Evolutionary conservation across 108 stramenopile genomes (phyloP).

Genomic region (Mayamaea pseudoterrestris): DNA sequence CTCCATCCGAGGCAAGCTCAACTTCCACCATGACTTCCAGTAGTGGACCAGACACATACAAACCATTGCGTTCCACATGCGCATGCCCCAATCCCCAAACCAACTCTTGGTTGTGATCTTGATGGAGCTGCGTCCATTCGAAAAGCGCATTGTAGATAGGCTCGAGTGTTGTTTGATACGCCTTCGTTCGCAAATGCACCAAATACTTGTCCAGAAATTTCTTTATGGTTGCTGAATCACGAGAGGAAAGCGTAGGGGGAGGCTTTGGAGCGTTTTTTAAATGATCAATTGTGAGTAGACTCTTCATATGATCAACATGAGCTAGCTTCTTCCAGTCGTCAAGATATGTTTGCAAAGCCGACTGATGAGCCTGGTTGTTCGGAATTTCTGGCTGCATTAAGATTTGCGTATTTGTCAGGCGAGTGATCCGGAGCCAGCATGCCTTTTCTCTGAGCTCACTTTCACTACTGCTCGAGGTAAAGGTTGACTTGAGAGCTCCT

Average conservation of each 20-base stretch:
- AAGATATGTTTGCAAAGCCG: constrained; percentile 10
- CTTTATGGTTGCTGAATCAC: constrained; percentile 3
- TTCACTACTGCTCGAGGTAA: no score
- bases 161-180: constrained; percentile 22
- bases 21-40: constrained; percentile 49
- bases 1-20: constrained; percentile 42
- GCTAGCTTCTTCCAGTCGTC: constrained; percentile 7
- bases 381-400: constrained; percentile 5
- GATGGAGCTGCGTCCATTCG: constrained; percentile 29
- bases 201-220: constrained; percentile 14
- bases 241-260: background rate
- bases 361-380: background rate
- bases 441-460: no score
- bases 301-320: background rate
- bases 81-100: constrained; percentile 49
- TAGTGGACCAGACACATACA: constrained; percentile 27
- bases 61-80: constrained; percentile 2
- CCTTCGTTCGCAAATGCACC: constrained; percentile 10
- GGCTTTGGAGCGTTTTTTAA: constrained; percentile 8
- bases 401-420: constrained; percentile 12
- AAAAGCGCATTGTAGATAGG: constrained; percentile 45
- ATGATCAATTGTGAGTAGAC: constrained; percentile 14
- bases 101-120: constrained; percentile 18
- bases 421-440: constrained; percentile 43
- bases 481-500: background rate